Conservation (phyloP, 108 stramenopile species). For the Conticribra weissflogii region DNA sequence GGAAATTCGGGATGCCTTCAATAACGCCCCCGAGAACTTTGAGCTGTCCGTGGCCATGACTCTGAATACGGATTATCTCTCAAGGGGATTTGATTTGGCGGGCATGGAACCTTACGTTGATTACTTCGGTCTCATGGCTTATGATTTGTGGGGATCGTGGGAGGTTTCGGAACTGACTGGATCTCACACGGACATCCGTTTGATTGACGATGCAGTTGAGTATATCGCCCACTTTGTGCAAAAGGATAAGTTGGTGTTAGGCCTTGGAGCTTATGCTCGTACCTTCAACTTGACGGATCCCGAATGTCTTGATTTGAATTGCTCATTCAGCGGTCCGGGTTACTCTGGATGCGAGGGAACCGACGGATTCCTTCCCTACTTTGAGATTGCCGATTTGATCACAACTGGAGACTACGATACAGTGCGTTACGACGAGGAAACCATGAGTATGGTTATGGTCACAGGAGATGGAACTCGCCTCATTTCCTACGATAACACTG, state of each 20-base stretch:
- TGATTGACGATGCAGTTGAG: conserved; percentile 51
- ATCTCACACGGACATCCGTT: conserved; percentile 52
- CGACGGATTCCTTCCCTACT: conserved; percentile 50
- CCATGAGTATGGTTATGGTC: conserved; percentile 54
- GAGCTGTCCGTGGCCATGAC: conserved; percentile 39
- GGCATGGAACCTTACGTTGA: conserved; percentile 42
- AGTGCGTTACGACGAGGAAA: conserved; percentile 39
- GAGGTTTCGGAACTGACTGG: conserved; percentile 33
- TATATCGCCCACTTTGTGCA: conserved; percentile 49
- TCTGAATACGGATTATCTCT: conserved; percentile 43
- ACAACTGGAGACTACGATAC: conserved; percentile 31
- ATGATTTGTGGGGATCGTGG: conserved; percentile 52
- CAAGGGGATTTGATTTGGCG: conserved; percentile 48
- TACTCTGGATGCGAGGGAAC: conserved; percentile 50
- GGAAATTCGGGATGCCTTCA: conserved; percentile 33
- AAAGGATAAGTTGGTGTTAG: conserved; percentile 47
- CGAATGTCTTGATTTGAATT: conserved; percentile 45
- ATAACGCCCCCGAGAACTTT: conserved; percentile 35
- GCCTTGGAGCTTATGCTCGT: conserved; percentile 49
- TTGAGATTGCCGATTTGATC: conserved; percentile 49
- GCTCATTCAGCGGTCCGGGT: conserved; percentile 42
- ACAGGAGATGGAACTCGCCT: conserved; percentile 53
- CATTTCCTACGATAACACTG: conserved; percentile 56
- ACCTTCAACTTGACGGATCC: conserved; percentile 44
- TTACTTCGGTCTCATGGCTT: conserved; percentile 50